These are phyloP conservation scores for Boletus vinaceobasis DNA, from an alignment of 768 basidiomycete genomes.

Conservation along the genomic window DNA sequence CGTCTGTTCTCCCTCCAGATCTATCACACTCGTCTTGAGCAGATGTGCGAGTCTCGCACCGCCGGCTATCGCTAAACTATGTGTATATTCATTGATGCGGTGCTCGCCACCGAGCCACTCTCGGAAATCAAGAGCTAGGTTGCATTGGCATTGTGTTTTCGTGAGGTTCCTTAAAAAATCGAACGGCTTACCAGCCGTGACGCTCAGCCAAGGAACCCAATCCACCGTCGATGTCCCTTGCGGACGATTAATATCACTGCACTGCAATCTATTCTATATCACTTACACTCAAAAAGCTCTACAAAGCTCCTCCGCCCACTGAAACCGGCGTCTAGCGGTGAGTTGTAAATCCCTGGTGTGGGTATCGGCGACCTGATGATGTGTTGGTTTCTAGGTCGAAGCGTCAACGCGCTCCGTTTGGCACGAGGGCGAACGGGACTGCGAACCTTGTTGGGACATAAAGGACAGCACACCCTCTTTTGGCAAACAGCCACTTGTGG, in stretches of 20 bases:
- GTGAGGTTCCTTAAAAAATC: not conserved
- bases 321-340: not conserved
- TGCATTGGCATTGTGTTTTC: not conserved
- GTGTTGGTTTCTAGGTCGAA: not conserved
- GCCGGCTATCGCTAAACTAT: not conserved
- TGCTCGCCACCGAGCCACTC: not conserved
- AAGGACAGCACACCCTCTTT: not conserved
- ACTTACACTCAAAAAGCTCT: not conserved
- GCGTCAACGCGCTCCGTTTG: not conserved
- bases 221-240: not conserved
- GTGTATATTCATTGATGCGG: not conserved
- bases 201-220: not conserved
- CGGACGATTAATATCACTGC: not conserved
- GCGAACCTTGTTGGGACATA: not conserved
- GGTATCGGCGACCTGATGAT: not conserved
- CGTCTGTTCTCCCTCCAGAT: not conserved
- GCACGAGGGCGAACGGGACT: not conserved
- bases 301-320: not conserved
- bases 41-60: not conserved
- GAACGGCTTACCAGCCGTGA: not conserved
- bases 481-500: not conserved
- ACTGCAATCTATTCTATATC: not conserved
- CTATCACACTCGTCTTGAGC: not conserved
- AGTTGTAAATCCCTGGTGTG: not conserved
- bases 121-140: not conserved